A percentile compares a stretch with the other conserved stretches of the same genome.
phyloP scores from a whole-genome alignment of 1,284 basidiomycete genomes.

The Omphalotus olearius region DNA sequence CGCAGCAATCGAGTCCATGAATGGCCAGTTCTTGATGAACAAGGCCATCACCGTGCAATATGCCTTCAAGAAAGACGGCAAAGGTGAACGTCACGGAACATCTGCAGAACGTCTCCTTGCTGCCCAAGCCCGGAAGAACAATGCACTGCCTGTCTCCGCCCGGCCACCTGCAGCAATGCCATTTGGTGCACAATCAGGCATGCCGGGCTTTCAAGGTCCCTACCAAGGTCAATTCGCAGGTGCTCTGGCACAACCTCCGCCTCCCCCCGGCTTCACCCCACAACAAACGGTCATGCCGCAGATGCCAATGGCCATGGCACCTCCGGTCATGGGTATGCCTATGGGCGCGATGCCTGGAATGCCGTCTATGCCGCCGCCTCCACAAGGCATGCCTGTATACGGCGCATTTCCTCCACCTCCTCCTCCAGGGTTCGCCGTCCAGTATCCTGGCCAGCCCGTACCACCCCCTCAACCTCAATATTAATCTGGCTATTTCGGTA shows the following conservation, averaged over 20 bases:
- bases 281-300: constrained; percentile 57
- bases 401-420: constrained; percentile 54
- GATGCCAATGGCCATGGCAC: constrained; percentile 32
- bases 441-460: constrained; percentile 24
- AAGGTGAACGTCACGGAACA: constrained; percentile 96
- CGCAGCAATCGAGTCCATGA: constrained; percentile 95
- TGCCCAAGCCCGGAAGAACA: constrained; percentile 93
- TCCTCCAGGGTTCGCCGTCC: constrained; percentile 30
- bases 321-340: constrained; percentile 29
- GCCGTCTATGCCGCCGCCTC: constrained; percentile 35
- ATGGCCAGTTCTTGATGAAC: constrained; percentile 96
- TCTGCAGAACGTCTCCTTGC: constrained; percentile 93
- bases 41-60: constrained; percentile 96
- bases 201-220: constrained; percentile 62
- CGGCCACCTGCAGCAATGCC: constrained; percentile 68
- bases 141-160: constrained; percentile 72
- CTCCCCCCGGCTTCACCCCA: constrained; percentile 66
- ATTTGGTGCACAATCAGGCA: constrained; percentile 59
- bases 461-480: constrained; percentile 17
- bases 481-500: neutral
- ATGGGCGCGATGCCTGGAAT: constrained; percentile 18
- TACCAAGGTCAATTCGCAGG: constrained; percentile 90
- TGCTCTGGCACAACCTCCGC: constrained; percentile 66
- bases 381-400: constrained; percentile 38
- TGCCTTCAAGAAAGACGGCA: constrained; percentile 98